Base-by-base conservation (phyloP, 2,329 filamentous ascomycete genomes). In the Neopestalotiopsis clavispora region DNA sequence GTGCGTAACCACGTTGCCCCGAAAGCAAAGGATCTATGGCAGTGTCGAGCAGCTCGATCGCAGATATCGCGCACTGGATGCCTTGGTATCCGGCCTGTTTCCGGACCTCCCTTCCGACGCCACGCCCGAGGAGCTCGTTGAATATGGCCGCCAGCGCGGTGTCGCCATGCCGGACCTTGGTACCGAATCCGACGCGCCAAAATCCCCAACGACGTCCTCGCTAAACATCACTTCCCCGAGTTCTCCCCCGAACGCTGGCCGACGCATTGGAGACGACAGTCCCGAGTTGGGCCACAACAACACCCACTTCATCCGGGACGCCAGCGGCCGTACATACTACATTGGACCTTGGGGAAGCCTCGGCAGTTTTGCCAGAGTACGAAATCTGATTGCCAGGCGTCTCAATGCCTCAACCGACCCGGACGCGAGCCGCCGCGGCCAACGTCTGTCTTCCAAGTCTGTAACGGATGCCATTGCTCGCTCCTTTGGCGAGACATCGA, bases 11-110 rank as follows among this genome's bases (percentile, higher is more conserved):
- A 83, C 81, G 12, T 74, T 83, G 45, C 82, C 82, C 5, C 78
- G 82, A 30, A 84, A 84, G 70, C 81, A 82, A 52, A 75, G 82
- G 42, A 81, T 84, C 12, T 84, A 84, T 67, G 82, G 82, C 17
- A 83, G 82, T 68, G 80, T 83, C 6, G 82, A 84, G 69, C 82
- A 81, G n/a, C 74, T 84, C 58, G 83, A 81, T 62, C 74, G 80
- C 38, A 76, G 82, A 34, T 84, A 82, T 69, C 76, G 82, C 58
- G 80, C 82, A 2, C 75, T 84, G 12, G 81, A 84, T 70, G 77
- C 80, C 17, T 62, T 84, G 58, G 77, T 83, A 57, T 79, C 80
- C 64, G 81, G 81, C 0, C 68, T 84, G 1, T 83, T 82, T 61
- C 80, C 82, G 3, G 71, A 80, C 17, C 74, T 80, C 45, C 80